Evolutionary conservation across 2,329 filamentous ascomycete genomes (phyloP).

Genomic region (Ascochyta viciae-villosae): DNA sequence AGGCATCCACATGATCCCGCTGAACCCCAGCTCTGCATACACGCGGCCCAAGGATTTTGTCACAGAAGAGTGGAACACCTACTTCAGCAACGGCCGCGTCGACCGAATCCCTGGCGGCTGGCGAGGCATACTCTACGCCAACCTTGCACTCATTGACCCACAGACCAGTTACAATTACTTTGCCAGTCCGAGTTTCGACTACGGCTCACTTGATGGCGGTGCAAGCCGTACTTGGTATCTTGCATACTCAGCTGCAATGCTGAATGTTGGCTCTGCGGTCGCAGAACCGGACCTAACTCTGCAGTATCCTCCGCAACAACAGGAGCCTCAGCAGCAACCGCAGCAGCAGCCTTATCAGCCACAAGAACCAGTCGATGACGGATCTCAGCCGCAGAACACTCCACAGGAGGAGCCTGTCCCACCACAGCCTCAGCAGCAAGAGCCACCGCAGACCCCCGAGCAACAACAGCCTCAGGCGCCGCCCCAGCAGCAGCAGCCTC

Average conservation of each 20-base stretch:
- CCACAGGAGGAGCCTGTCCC: background rate
- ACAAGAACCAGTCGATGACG: no score
- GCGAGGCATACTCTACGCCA: conserved; percentile 85
- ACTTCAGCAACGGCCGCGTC: conserved; percentile 74
- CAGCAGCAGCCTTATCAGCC: background rate
- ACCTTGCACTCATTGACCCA: conserved; percentile 80
- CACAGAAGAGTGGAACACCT: conserved; percentile 69
- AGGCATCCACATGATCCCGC: conserved; percentile 83
- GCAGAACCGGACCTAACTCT: background rate
- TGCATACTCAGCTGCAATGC: conserved; percentile 44
- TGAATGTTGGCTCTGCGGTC: conserved; percentile 11
- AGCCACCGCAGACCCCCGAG: background rate
- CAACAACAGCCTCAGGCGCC: background rate
- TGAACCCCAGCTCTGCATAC: conserved; percentile 74
- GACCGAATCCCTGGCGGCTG: conserved; percentile 76
- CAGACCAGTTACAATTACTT: conserved; percentile 78
- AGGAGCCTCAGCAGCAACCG: background rate
- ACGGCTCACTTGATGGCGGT: conserved; percentile 77
- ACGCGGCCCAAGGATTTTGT: conserved; percentile 77
- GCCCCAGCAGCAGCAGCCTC: background rate
- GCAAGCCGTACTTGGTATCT: conserved; percentile 59
- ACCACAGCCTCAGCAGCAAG: background rate
- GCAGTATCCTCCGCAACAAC: background rate
- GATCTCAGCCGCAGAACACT: no score
- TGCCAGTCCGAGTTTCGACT: conserved; percentile 68